phyloP scores from a whole-genome alignment of 306 rosid genomes.

The Calophaca sinica region DNA sequence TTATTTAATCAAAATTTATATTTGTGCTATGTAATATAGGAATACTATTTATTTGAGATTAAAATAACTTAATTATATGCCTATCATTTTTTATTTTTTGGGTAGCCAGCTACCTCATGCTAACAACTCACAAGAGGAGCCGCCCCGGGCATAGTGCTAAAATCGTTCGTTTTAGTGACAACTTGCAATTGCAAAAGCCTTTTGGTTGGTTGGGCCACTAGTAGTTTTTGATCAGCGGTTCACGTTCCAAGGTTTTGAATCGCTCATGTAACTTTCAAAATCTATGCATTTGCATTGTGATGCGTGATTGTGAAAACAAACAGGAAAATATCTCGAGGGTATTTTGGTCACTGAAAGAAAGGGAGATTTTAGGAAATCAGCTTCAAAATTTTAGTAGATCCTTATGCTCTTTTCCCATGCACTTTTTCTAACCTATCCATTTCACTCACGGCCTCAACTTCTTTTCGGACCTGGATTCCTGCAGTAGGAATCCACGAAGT shows the following conservation, averaged over 20 bases:
- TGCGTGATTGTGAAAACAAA: slow-evolving; percentile 9
- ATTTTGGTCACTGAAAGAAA: background rate
- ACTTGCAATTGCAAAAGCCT: background rate
- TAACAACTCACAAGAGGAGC: too few relatives aligned
- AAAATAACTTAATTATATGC: too few relatives aligned
- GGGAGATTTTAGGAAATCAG: slow-evolving; percentile 20
- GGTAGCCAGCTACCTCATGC: too few relatives aligned
- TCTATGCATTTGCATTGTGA: background rate
- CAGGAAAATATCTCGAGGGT: background rate
- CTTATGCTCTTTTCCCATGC: background rate
- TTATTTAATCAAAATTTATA: too few relatives aligned
- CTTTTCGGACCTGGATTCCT: too few relatives aligned
- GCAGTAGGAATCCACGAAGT: too few relatives aligned
- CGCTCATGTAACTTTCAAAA: slow-evolving; percentile 43
- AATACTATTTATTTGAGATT: too few relatives aligned
- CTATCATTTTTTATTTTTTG: too few relatives aligned
- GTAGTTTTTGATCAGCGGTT: background rate
- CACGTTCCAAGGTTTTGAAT: slow-evolving; percentile 47
- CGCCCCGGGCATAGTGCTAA: background rate
- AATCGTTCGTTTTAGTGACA: background rate
- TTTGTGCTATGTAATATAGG: too few relatives aligned
- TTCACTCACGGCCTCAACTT: too few relatives aligned
- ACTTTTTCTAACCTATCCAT: background rate
- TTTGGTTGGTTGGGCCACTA: slow-evolving; percentile 25
- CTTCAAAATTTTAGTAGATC: background rate